Conservation (phyloP, 495 filamentous ascomycete genomes). For the Lasiosphaeris hirsuta region DNA sequence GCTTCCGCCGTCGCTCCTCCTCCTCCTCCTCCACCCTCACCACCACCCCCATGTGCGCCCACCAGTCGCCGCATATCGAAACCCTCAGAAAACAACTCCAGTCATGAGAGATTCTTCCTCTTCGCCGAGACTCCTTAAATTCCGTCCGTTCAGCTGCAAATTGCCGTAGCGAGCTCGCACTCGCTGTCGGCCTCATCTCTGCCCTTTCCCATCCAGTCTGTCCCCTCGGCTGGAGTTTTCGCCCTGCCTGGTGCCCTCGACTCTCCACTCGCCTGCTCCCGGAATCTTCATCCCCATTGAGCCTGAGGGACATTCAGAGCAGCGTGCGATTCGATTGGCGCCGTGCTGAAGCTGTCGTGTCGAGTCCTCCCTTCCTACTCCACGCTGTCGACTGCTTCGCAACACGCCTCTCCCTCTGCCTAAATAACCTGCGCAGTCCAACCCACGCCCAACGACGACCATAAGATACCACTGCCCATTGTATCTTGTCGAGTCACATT, state of each 20-base stretch:
- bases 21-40: slow-evolving; percentile 16
- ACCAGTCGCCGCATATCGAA: slow-evolving; percentile 8
- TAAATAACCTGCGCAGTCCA: too few relatives aligned
- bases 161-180: slow-evolving; percentile 17
- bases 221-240: background rate
- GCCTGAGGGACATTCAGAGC: too few relatives aligned
- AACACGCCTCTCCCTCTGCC: background rate
- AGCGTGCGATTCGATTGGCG: too few relatives aligned
- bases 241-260: too few relatives aligned
- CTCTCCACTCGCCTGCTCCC: too few relatives aligned
- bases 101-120: slow-evolving; percentile 24
- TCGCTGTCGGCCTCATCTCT: slow-evolving; percentile 9
- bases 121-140: slow-evolving; percentile 15
- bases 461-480: too few relatives aligned
- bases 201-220: background rate
- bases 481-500: too few relatives aligned
- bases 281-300: too few relatives aligned
- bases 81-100: background rate
- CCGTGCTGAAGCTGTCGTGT: too few relatives aligned
- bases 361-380: background rate
- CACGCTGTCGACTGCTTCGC: background rate
- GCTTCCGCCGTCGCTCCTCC: slow-evolving; percentile 19
- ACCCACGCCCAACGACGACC: too few relatives aligned
- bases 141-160: slow-evolving; percentile 15
- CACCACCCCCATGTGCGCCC: slow-evolving; percentile 19